Evolutionary conservation across 495 filamentous ascomycete genomes (phyloP).

Genomic region (Penicillium roqueforti): DNA sequence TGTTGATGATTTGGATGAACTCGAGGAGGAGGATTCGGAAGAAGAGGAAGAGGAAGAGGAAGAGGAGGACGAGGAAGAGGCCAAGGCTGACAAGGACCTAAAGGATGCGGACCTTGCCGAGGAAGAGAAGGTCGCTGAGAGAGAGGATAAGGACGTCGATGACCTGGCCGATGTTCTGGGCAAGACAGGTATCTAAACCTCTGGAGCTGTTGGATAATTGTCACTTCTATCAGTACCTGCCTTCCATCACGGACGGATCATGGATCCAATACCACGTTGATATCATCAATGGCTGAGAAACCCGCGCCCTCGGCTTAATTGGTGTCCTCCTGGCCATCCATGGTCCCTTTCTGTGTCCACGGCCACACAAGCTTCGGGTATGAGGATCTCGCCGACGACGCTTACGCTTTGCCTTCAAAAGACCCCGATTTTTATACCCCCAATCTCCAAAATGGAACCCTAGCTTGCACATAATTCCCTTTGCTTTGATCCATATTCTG

Average conservation of each 20-base stretch:
- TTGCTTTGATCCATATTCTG: constrained; percentile 16
- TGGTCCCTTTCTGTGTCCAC: background rate
- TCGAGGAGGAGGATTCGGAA: constrained; percentile 67
- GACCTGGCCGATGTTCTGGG: constrained; percentile 68
- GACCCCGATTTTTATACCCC: constrained; percentile 26
- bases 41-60: constrained; percentile 69
- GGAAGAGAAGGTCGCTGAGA: constrained; percentile 64
- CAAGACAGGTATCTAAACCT: constrained; percentile 51
- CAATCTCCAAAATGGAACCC: constrained; percentile 22
- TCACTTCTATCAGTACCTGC: constrained; percentile 1
- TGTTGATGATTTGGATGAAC: constrained; percentile 75
- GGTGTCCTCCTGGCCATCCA: constrained; percentile 1
- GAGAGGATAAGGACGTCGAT: constrained; percentile 77
- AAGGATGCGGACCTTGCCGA: constrained; percentile 71
- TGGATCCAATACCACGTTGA: background rate
- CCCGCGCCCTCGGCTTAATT: background rate
- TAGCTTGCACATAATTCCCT: constrained; percentile 26
- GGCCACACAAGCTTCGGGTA: background rate
- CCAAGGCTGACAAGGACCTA: constrained; percentile 49
- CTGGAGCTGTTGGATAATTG: background rate
- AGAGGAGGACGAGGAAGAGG: constrained; percentile 61
- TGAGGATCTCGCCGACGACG: constrained; percentile 22
- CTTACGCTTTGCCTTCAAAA: constrained; percentile 16
- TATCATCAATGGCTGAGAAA: background rate
- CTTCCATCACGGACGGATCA: background rate